phyloP scores from a whole-genome alignment of 352 stramenopile genomes.

The Globisporangium parvum region DNA sequence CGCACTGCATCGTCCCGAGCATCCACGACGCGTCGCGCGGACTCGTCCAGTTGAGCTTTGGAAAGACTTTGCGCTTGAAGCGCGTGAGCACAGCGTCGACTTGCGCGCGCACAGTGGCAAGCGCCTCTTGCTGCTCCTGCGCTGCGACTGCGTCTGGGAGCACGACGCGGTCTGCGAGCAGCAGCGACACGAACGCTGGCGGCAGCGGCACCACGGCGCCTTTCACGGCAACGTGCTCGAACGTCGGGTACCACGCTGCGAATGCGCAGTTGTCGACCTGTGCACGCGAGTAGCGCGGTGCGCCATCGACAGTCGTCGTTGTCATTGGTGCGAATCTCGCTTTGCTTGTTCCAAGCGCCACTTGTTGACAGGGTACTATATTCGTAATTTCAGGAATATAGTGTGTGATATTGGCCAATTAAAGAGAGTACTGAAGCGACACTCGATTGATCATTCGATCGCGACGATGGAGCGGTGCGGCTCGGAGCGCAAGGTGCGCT shows the following conservation, averaged over 20 bases:
- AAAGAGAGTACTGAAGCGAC: conserved; percentile 4
- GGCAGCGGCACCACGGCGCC: conserved; percentile 48
- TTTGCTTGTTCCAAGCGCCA: not conserved
- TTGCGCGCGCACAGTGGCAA: conserved; percentile 36
- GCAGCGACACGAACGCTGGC: conserved; percentile 42
- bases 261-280: conserved; percentile 85
- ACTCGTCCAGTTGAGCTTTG: conserved; percentile 94
- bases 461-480: conserved; percentile 12
- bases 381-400: not conserved
- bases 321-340: not conserved
- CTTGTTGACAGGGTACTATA: not conserved
- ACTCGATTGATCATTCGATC: not conserved
- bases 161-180: conserved; percentile 67
- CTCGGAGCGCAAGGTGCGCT: conserved; percentile 10
- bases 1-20: conserved; percentile 70
- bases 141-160: conserved; percentile 24
- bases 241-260: conserved; percentile 53
- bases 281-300: conserved; percentile 44
- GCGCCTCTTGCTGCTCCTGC: conserved; percentile 25
- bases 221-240: conserved; percentile 62
- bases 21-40: conserved; percentile 93
- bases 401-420: not conserved
- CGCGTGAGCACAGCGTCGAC: conserved; percentile 59
- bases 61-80: conserved; percentile 68
- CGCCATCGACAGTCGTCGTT: not conserved